Evolutionary conservation across 2,329 filamentous ascomycete genomes (phyloP).

Genomic region (Aspergillus clavatus): DNA sequence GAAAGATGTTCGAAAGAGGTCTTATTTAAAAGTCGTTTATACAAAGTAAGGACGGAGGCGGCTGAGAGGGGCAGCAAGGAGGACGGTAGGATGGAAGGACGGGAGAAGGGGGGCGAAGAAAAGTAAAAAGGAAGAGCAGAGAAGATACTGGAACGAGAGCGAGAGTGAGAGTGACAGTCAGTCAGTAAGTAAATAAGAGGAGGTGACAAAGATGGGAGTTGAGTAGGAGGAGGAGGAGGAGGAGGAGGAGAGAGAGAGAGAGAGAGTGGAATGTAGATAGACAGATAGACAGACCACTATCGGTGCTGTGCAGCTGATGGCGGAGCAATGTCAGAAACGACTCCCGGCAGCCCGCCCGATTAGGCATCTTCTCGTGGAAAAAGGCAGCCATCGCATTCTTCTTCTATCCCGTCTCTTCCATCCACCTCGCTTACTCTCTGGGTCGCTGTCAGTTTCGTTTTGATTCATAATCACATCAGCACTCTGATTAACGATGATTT

Average conservation of each 20-base stretch:
- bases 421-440: too few relatives aligned
- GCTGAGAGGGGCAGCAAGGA: neutral
- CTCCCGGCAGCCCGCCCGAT: slow-evolving; percentile 5
- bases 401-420: neutral
- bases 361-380: slow-evolving; percentile 1
- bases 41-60: slow-evolving; percentile 5
- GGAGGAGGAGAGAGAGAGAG: neutral
- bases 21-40: neutral
- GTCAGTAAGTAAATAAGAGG: too few relatives aligned
- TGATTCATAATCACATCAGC: too few relatives aligned
- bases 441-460: too few relatives aligned
- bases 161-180: too few relatives aligned
- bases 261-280: neutral
- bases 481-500: too few relatives aligned
- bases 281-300: slow-evolving; percentile 5
- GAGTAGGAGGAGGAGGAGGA: neutral
- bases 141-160: too few relatives aligned
- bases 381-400: neutral
- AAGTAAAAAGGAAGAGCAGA: neutral
- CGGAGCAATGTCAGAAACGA: slow-evolving; percentile 5
- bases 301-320: slow-evolving; percentile 10
- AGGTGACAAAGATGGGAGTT: too few relatives aligned
- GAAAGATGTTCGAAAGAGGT: neutral
- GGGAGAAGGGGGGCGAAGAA: slow-evolving; percentile 1
- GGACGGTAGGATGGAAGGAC: too few relatives aligned